Percentiles rank a stretch among this genome's conserved stretches.
These are phyloP conservation scores for Fusarium sterilihyphosum DNA, from an alignment of 2,329 filamentous ascomycete genomes.

Conservation along the genomic window DNA sequence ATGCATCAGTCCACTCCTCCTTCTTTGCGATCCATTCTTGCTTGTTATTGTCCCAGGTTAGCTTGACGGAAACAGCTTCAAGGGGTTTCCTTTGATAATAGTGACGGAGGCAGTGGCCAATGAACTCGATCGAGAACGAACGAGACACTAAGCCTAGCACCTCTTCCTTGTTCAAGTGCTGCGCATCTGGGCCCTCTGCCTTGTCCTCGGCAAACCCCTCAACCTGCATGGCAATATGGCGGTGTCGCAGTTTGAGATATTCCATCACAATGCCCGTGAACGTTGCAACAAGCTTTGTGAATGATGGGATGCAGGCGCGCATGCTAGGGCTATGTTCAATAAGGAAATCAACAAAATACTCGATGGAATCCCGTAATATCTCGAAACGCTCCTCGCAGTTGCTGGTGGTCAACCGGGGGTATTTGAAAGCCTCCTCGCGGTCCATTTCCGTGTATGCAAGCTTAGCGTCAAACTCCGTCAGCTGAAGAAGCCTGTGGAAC, in stretches of 20 bases:
- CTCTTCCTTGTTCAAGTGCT: background rate
- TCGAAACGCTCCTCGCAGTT: background rate
- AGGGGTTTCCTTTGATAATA: background rate
- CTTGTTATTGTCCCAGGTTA: background rate
- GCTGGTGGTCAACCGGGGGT: background rate
- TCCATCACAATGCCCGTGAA: background rate
- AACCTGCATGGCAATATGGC: background rate
- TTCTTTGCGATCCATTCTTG: background rate
- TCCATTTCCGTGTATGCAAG: background rate
- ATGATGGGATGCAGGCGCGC: background rate
- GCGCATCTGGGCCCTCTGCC: background rate
- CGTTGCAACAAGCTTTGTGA: background rate
- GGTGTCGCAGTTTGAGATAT: background rate
- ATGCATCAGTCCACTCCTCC: background rate
- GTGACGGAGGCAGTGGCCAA: background rate
- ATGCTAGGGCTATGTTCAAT: too few species aligned
- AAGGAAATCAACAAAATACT: background rate
- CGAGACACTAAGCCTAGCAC: background rate
- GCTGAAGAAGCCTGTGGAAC: rapidly evolving
- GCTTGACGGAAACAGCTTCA: background rate
- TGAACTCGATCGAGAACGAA: background rate
- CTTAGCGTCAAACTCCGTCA: background rate
- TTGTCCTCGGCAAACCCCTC: background rate
- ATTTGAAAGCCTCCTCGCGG: rapidly evolving
- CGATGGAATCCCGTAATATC: background rate